These are phyloP conservation scores for Tranzscheliella williamsii DNA, from an alignment of 1,284 basidiomycete species.

Conservation along the genomic window DNA sequence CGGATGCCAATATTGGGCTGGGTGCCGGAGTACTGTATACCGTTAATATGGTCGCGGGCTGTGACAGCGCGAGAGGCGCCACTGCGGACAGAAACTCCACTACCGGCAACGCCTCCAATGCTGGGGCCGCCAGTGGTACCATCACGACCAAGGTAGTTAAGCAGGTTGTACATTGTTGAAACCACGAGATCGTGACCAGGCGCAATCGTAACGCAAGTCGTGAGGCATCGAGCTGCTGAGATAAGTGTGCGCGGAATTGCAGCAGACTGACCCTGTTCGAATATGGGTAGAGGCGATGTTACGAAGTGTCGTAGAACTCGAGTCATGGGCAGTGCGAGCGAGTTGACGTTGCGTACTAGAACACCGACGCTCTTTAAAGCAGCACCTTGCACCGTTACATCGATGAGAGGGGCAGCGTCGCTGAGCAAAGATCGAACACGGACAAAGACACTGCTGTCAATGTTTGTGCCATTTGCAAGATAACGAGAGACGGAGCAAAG, in stretches of 20 bases:
- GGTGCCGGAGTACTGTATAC: conserved; percentile 24
- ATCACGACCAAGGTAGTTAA: conserved; percentile 86
- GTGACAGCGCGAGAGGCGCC: conserved; percentile 61
- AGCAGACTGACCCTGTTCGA: conserved; percentile 67
- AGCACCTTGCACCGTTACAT: conserved; percentile 80
- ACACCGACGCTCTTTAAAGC: conserved; percentile 79
- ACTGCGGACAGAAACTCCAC: conserved; percentile 65
- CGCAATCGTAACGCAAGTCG: conserved; percentile 81
- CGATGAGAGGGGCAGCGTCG: conserved; percentile 76
- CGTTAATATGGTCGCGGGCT: conserved; percentile 25
- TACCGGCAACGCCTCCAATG: conserved; percentile 62
- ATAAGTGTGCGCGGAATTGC: conserved; percentile 75
- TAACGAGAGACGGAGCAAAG: conserved; percentile 77
- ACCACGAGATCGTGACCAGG: conserved; percentile 87
- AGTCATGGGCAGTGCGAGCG: conserved; percentile 76
- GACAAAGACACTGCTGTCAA: conserved; percentile 71
- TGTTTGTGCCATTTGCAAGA: conserved; percentile 58
- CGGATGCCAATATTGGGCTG: conserved; percentile 42
- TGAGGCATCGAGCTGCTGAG: conserved; percentile 85
- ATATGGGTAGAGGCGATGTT: conserved; percentile 82
- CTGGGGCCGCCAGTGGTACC: conserved; percentile 62
- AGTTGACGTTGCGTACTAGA: conserved; percentile 80
- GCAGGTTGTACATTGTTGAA: conserved; percentile 92
- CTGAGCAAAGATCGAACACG: conserved; percentile 77
- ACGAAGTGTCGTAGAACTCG: conserved; percentile 83